Base-by-base conservation (phyloP, 352 stramenopile species). In the Pythium rishiriense region DNA sequence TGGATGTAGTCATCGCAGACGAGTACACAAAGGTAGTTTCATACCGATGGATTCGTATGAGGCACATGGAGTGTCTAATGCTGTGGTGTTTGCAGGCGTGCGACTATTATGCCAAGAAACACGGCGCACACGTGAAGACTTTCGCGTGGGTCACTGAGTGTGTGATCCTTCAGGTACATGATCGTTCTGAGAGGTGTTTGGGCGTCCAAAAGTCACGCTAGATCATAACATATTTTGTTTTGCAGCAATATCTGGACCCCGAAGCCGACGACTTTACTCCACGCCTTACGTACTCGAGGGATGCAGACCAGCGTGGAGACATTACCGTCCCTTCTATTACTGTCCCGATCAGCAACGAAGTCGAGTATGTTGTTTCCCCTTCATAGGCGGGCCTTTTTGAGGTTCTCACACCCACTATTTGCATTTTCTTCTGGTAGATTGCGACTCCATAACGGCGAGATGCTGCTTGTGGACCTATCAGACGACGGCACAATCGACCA, bases 81-180 rank as follows among this genome's bases (percentile, higher is more conserved):
- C 12, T 25, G 42, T 39, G 2, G 6, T 43, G 7, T 8, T 33
- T 55, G 19, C 46, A 93, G 84, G 75, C 70, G 17, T 91, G 81
- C 47, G 70, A 81, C 28, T 79, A 79, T 21, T 85, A 84, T 57
- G 70, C 70, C 25, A 68, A 54, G 51, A 83, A 69, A 11, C 70
- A 75, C 31, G 50, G 66, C 5, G 46, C 82, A 9, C 65, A 69
- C 0, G 66, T 90, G 28, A 89, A 88, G 58, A 81, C 73, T n/a
- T 91, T 90, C 26, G 72, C 82, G 31, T 94, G 85, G 85, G 78
- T 91, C 15, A 90, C 81, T 3, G 85, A 94, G 57, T 94, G 85
- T 59, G 78, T 94, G 54, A 82, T 94, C 57, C 72, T 90, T 26
- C 81, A 91, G 76, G 85, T 94, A 74, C 47, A 14, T 48, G 6